Base-by-base conservation (phyloP, 805 yeast genomes). In the Pichia cabralensis region DNA sequence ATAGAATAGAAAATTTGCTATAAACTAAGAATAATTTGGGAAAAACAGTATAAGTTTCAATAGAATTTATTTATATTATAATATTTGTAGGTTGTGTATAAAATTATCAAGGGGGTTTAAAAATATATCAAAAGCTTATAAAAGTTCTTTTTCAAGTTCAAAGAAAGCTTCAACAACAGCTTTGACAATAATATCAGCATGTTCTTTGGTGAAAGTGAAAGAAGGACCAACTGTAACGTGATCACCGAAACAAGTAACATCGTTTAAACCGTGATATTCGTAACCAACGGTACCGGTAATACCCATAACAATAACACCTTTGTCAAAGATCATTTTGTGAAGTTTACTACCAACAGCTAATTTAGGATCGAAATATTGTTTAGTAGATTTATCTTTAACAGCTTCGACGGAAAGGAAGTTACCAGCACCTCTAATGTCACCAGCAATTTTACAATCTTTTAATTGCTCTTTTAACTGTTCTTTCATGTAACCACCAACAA, bases 361-460 rank as follows among this genome's bases (percentile, higher is more conserved):
- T 13, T 49, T 47, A 27, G 58, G 51, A 22, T 57, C 62, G 40
- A 71, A 70, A 10, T 67, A 58, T 49, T 69, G 70, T 45, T 71
- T 73, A 14, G 78, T 66, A 13, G 47, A 52, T 42, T 62, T 67
- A 47, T 74, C 64, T 46, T 70, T 64, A 39, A 73, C 79, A 33
- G 72, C 59, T 52, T 75, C 81, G 30, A 75, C 46, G 5, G 74
- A 60, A 67, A 76, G 62, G 55, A 75, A 75, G 26, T 72, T 69
- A 41, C 80, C 81, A 38, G 71, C 58, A 35, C 82, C 82, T 54
- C 82, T 65, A 25, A 75, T 66, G 44, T 75, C 76, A 39, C 79
- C 81, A 16, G 64, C 74, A 33, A 64, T 58, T 33, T 54, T 54
- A 39, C 48, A 49, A 28, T 56, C 56, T 30, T 56, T 55, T 14